Evolutionary conservation across 2,329 filamentous ascomycete species (phyloP).

Genomic region (Penicillium glabrum): DNA sequence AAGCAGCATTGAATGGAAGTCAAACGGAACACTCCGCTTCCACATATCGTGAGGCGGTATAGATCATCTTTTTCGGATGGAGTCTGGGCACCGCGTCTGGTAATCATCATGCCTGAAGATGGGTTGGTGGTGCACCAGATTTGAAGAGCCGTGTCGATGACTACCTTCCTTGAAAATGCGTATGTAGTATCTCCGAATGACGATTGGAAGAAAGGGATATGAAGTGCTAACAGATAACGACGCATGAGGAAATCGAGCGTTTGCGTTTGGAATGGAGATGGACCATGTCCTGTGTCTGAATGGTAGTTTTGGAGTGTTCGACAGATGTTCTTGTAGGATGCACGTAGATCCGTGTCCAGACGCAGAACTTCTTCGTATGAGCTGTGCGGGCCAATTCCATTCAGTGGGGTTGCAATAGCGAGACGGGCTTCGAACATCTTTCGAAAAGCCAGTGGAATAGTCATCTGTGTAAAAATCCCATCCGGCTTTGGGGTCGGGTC

Average conservation of each 20-base stretch:
- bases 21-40: conserved; percentile 31
- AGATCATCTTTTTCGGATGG: conserved; percentile 29
- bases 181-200: conserved; percentile 24
- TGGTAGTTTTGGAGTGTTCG: conserved; percentile 23
- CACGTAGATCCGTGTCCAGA: conserved; percentile 46
- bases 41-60: conserved; percentile 38
- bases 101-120: conserved; percentile 8
- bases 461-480: conserved; percentile 33
- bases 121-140: conserved; percentile 46
- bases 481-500: conserved; percentile 30
- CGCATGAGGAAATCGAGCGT: conserved; percentile 30
- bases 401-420: conserved; percentile 31
- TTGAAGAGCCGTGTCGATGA: conserved; percentile 51
- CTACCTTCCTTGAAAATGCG: conserved; percentile 52
- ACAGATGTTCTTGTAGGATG: conserved; percentile 44
- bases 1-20: conserved; percentile 19
- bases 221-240: conserved; percentile 29
- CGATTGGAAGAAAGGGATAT: conserved; percentile 28
- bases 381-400: conserved; percentile 19
- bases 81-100: not conserved
- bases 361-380: conserved; percentile 26
- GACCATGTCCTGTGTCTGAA: not conserved
- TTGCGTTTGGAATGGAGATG: conserved; percentile 1
- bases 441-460: conserved; percentile 37
- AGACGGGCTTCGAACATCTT: conserved; percentile 39